Conservation (phyloP, 768 basidiomycete genomes). For the Boletus huronensis region DNA sequence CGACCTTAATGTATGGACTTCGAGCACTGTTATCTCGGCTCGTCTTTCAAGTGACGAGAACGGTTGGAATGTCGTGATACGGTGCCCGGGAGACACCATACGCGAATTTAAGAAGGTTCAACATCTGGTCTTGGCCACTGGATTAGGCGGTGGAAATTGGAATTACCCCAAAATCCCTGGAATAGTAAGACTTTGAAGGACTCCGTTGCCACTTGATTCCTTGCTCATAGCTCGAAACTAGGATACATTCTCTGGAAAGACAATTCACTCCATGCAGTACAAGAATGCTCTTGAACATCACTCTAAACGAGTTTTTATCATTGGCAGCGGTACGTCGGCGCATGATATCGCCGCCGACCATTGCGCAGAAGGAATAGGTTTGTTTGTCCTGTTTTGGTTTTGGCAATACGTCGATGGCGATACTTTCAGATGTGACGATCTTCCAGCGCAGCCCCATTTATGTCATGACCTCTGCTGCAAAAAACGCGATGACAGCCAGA, state of each 20-base stretch:
- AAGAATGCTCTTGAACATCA: conserved; percentile 1
- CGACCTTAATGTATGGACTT: conserved; percentile 61
- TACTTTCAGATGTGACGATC: neutral
- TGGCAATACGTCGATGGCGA: neutral
- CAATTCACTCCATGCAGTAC: conserved; percentile 5
- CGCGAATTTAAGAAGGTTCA: conserved; percentile 36
- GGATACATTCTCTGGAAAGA: conserved; percentile 2
- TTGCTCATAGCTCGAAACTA: neutral
- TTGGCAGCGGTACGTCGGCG: conserved; percentile 4
- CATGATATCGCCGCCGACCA: conserved; percentile 7
- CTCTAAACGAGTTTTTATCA: conserved; percentile 3
- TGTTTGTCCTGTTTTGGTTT: neutral
- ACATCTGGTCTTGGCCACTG: conserved; percentile 54
- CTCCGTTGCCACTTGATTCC: neutral
- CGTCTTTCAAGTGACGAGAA: conserved; percentile 19
- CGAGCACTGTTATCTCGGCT: conserved; percentile 36
- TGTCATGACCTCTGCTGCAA: conserved; percentile 2
- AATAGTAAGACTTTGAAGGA: conserved; percentile 26
- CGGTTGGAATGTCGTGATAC: conserved; percentile 43
- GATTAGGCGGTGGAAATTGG: conserved; percentile 38
- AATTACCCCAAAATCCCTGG: conserved; percentile 43
- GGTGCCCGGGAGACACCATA: conserved; percentile 25
- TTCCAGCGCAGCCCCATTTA: conserved; percentile 7
- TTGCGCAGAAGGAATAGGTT: neutral
- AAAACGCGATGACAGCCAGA: neutral